Evolutionary conservation across 2,329 filamentous ascomycete species (phyloP).

Genomic region (Penicillium oxalicum): DNA sequence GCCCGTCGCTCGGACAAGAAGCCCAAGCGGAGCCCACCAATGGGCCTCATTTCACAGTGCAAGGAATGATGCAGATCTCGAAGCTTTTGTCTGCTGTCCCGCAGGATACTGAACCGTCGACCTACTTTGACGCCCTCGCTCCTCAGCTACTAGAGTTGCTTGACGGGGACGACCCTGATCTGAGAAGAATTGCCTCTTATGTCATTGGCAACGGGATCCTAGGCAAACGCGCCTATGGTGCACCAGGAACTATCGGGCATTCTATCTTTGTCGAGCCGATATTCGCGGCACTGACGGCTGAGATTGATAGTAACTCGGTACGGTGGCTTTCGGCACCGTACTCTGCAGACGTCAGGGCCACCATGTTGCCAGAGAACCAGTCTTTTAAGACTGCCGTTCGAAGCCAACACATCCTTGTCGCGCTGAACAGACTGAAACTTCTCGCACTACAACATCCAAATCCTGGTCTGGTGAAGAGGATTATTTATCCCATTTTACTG

Average conservation of each 20-base stretch:
- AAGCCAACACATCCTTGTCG: slow-evolving; percentile 24
- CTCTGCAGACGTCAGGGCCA: slow-evolving; percentile 10
- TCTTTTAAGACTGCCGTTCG: slow-evolving; percentile 18
- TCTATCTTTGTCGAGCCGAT: slow-evolving; percentile 39
- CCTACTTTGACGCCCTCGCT: slow-evolving; percentile 36
- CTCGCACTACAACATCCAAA: slow-evolving; percentile 40
- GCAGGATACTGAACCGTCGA: slow-evolving; percentile 28
- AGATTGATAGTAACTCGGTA: slow-evolving; percentile 20
- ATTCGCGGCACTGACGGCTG: slow-evolving; percentile 33
- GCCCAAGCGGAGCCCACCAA: slow-evolving; percentile 24
- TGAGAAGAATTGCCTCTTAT: slow-evolving; percentile 40
- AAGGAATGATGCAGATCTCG: slow-evolving; percentile 42
- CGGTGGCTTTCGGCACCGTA: slow-evolving; percentile 26
- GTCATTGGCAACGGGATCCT: slow-evolving; percentile 41
- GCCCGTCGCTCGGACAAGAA: slow-evolving; percentile 34
- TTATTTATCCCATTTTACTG: slow-evolving; percentile 36
- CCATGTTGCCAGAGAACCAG: not conserved
- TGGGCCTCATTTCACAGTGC: slow-evolving; percentile 39
- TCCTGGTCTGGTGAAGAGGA: slow-evolving; percentile 38
- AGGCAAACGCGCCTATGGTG: slow-evolving; percentile 35
- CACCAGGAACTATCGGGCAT: slow-evolving; percentile 37
- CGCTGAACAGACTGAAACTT: slow-evolving; percentile 31
- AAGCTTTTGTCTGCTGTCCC: slow-evolving; percentile 39
- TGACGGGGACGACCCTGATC: slow-evolving; percentile 36
- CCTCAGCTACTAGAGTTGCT: slow-evolving; percentile 37